phyloP scores from a whole-genome alignment of 371 early-diverging fungal species.

The Mortierella sp. region DNA sequence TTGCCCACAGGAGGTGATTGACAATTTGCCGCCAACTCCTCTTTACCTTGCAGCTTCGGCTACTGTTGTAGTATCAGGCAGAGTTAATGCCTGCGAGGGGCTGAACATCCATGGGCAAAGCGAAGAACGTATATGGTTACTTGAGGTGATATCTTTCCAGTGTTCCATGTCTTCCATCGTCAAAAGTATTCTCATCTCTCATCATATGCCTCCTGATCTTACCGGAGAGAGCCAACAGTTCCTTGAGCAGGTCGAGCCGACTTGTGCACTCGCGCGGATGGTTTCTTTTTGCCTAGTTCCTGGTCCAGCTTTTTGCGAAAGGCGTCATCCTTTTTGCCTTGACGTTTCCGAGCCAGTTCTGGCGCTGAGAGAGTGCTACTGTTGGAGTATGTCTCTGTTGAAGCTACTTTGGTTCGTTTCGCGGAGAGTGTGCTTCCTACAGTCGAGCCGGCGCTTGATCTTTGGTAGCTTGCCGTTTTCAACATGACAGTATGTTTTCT shows the following conservation, averaged over 20 bases:
- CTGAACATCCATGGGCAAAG: constrained; percentile 4
- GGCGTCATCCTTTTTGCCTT: constrained; percentile 59
- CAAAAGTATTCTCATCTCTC: neutral
- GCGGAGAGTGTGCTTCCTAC: constrained; percentile 20
- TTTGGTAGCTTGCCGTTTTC: constrained; percentile 25
- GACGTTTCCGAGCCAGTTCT: constrained; percentile 50
- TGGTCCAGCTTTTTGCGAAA: constrained; percentile 80
- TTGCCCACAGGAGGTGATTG: neutral
- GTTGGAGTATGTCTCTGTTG: constrained; percentile 9
- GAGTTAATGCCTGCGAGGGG: constrained; percentile 42
- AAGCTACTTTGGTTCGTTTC: constrained; percentile 14
- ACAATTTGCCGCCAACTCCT: neutral
- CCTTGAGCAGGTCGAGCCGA: constrained; percentile 56
- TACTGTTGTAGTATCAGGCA: constrained; percentile 43
- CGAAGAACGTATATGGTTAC: neutral
- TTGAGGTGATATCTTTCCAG: too few relatives aligned
- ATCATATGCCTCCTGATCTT: constrained; percentile 5
- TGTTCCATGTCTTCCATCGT: too few relatives aligned
- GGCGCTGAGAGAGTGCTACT: constrained; percentile 15
- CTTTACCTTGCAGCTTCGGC: constrained; percentile 52
- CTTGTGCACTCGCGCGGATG: constrained; percentile 32
- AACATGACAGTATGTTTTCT: constrained; percentile 6
- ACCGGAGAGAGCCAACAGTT: constrained; percentile 82
- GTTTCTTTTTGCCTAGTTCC: constrained; percentile 70
- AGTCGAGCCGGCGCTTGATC: constrained; percentile 31